Conservation (phyloP, 2,329 filamentous ascomycete species). For the Chalara sp. region DNA sequence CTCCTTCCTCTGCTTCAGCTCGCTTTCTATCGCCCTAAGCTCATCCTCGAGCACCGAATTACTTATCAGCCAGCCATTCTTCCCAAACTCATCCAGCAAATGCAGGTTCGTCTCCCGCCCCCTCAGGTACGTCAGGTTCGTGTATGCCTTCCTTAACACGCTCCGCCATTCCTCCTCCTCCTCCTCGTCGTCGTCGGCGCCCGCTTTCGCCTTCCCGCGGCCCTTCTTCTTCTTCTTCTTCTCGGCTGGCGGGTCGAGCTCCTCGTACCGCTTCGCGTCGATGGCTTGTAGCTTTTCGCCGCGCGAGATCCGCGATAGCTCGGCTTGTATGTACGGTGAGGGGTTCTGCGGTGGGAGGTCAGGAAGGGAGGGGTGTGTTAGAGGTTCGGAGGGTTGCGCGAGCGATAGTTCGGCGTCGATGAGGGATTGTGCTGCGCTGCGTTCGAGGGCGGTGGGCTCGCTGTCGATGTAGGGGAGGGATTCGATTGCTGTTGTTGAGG, state of each 20-base stretch:
- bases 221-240: neutral
- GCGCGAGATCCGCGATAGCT: constrained; percentile 61
- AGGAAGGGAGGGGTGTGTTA: constrained; percentile 32
- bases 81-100: constrained; percentile 43
- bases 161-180: constrained; percentile 9
- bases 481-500: constrained; percentile 21
- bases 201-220: constrained; percentile 22
- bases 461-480: constrained; percentile 59
- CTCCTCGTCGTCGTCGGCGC: constrained; percentile 30
- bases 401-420: constrained; percentile 56
- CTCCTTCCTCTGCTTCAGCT: constrained; percentile 60
- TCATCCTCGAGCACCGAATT: constrained; percentile 77
- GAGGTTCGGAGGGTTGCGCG: neutral
- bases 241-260: constrained; percentile 50
- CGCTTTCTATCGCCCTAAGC: constrained; percentile 62
- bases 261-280: constrained; percentile 78
- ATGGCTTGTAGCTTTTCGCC: constrained; percentile 56
- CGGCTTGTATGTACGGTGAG: constrained; percentile 58
- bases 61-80: constrained; percentile 84
- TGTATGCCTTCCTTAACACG: constrained; percentile 42
- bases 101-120: constrained; percentile 22
- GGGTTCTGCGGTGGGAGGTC: constrained; percentile 55
- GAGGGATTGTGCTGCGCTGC: constrained; percentile 60
- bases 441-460: constrained; percentile 56
- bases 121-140: constrained; percentile 49